A percentile compares a stretch with the other conserved stretches of the same genome.
Evolutionary conservation across 1,139 yeast genomes (phyloP).

Genomic region (Candida gigantensis): DNA sequence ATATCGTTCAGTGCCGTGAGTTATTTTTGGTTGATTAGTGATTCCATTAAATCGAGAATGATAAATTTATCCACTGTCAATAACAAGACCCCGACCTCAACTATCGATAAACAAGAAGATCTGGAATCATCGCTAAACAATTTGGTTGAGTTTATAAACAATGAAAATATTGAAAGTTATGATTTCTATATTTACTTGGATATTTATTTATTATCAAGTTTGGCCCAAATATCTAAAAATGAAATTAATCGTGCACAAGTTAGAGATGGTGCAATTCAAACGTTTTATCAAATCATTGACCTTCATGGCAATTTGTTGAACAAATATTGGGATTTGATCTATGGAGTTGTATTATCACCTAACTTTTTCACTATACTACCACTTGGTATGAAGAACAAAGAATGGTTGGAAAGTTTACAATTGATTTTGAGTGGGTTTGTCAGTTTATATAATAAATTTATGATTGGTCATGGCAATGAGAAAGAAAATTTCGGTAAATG

Average conservation of each 20-base stretch:
- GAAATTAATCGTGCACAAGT: conserved; percentile 64
- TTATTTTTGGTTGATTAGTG: conserved; percentile 89
- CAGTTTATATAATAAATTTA: conserved; percentile 48
- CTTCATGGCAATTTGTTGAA: conserved; percentile 62
- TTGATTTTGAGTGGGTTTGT: conserved; percentile 62
- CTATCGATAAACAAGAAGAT: conserved; percentile 17
- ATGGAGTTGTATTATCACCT: conserved; percentile 47
- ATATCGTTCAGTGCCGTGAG: conserved; percentile 89
- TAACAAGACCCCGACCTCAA: too few species aligned
- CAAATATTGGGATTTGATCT: conserved; percentile 58
- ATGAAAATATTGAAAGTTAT: conserved; percentile 17
- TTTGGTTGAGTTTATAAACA: conserved; percentile 21
- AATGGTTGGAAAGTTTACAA: conserved; percentile 58
- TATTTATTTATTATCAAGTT: conserved; percentile 64
- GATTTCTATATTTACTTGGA: conserved; percentile 33
- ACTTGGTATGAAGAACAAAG: conserved; percentile 22
- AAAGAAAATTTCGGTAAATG: conserved; percentile 35
- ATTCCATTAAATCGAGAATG: conserved; percentile 51
- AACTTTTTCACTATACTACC: conserved; percentile 23
- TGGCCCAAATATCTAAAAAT: conserved; percentile 66
- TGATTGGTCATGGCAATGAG: conserved; percentile 23
- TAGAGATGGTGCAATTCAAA: conserved; percentile 85
- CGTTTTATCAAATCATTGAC: conserved; percentile 80
- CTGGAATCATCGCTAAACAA: too few species aligned
- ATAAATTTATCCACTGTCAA: conserved; percentile 25